Base-by-base conservation (phyloP, 108 stramenopile species). In the Nannochloropsis salina region DNA sequence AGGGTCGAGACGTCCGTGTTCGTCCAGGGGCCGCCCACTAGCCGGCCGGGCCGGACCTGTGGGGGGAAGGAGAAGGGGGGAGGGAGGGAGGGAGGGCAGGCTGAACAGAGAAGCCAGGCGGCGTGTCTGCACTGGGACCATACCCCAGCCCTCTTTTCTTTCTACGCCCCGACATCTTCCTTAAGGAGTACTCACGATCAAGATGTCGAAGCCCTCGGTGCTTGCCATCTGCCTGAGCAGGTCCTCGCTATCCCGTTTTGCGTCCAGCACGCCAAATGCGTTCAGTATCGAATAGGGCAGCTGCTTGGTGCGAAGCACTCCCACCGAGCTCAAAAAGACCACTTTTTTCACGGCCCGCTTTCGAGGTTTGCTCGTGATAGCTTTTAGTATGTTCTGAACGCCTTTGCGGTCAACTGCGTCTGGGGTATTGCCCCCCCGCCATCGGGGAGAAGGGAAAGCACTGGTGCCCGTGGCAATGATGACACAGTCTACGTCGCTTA, bases 281-380 rank as follows among this genome's bases (percentile, higher is more conserved):
- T 95, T 95, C 42, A 95, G 83, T 80, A 95, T 92, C 2, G 88
- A 83, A 89, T 93, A 95, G 40, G 94, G 94, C 91, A 94, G 90
- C n/a, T 85, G 42, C 45, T 90, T 90, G 22, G 88, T 83, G 40
- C 94, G 87, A 51, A 90, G 80, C 41, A 94, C 93, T 22, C 95
- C 95, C 40, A 95, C 87, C 42, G 92, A 92, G 42, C 86, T 87
- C 45, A 90, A 42, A 15, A 89, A 83, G 11, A 89, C 89, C 31
- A 90, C 86, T 40, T 89, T 83, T 45, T 89, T 89, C 44, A 89
- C 42, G 47, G 40, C 21, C 20, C 61, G 61, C 61, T 74, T 74
- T 74, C 61, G 61, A n/a, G 61, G 61, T 74, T 74, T 74, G 18
- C 74, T 31, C 9, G 89, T 47, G n/a, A 83, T 83, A 43, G 81